Evolutionary conservation across 1,139 yeast genomes (phyloP), one percentile per base, ranked within the genome.

Genomic region (Hyphopichia burtonii): DNA sequence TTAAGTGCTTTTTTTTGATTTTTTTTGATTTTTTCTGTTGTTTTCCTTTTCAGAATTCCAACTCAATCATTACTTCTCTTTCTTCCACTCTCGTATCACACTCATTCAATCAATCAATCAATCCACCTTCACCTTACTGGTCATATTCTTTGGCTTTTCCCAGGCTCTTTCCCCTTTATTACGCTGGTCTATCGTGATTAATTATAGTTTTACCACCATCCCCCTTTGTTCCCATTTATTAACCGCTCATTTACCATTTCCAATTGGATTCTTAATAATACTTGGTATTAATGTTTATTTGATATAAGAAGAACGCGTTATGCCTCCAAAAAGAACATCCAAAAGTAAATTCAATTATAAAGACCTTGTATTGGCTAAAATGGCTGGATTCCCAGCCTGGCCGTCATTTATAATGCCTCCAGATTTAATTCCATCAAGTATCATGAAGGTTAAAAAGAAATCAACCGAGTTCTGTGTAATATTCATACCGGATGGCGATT

Each of bases 351-450:
- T 66, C 43, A 54, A 56, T 33, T 64, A 74, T 18, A 65, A 61
- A 44, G 70, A 65, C 37, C 56, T 69, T 53, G 77, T 73, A 11
- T 57, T 70, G 48, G 75, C 78, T 42, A 73, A 73, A 51, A 72
- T 73, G 78, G 65, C 69, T 25, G 74, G 77, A 37, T 73, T 66
- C 50, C 74, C 76, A 1, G 72, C 74, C 25, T 73, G 78, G 78
- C 78, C 78, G 10, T 70, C 76, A 15, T 73, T 71, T 47, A 71
- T 73, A 44, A 70, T 71, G 69, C 78, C 78, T 1, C 49, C 55
- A 11, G 63, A 63, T 31, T 55, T 65, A 49, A 65, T 72, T 22
- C 77, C 78, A 7, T 54, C 59, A 5, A 59, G 63, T 20, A 73
- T 72, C n/a, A 47, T 63, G 49, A 57, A 57, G 41, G 73, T 62